Conservation (phyloP, 176 grass and related monocot genomes). For the Aegilops tauschii region DNA sequence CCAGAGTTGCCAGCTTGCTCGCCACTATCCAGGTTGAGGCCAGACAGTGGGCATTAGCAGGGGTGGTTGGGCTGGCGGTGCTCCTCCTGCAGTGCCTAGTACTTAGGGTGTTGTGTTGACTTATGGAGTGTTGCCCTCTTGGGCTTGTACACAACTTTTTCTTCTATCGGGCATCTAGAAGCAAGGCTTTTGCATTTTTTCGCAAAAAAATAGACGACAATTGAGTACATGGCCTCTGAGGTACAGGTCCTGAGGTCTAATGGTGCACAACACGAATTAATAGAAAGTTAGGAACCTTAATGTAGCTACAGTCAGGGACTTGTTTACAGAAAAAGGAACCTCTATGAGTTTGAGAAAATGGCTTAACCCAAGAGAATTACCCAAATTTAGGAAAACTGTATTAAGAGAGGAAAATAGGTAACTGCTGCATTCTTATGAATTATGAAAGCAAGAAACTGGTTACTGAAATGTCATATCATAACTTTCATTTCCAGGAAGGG, state of each 20-base stretch:
- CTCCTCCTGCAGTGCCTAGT: not conserved
- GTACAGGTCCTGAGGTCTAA: not conserved
- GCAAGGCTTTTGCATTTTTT: not conserved
- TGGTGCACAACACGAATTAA: not conserved
- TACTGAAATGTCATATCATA: not conserved
- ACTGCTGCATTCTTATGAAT: not conserved
- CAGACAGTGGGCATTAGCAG: not conserved
- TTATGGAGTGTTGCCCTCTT: not conserved
- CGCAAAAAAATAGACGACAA: not conserved
- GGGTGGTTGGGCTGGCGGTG: not conserved
- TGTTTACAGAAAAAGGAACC: not conserved
- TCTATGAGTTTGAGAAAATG: not conserved
- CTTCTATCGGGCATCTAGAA: not conserved
- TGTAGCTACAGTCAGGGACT: not conserved
- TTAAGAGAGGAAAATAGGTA: not conserved
- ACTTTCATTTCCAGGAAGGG: not conserved
- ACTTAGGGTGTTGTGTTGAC: not conserved
- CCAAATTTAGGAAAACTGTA: conserved; percentile 8
- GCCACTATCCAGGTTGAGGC: not conserved
- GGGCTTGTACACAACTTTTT: not conserved
- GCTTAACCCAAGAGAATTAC: not conserved
- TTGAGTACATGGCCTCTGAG: not conserved
- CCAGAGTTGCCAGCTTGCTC: not conserved
- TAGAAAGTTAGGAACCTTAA: not conserved
- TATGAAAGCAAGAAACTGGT: conserved; percentile 9